Evolutionary conservation across 805 yeast species (phyloP).

Genomic region (Wickerhamomyces strasburgensis): DNA sequence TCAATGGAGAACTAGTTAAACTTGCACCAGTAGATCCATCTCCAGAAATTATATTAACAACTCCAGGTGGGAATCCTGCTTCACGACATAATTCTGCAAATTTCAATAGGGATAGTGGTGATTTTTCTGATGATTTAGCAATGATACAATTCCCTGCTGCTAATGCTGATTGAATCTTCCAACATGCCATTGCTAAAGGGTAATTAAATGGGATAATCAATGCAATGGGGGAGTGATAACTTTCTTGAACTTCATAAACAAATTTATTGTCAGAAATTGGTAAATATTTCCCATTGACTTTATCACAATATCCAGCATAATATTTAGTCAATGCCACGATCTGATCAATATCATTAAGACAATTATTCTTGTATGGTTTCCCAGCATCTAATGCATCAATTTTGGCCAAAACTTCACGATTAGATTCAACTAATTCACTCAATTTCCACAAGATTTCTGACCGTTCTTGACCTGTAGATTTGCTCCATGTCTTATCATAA

Average conservation of each 20-base stretch:
- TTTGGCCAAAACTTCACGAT: constrained; percentile 57
- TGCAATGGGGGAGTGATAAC: constrained; percentile 69
- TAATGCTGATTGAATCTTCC: constrained; percentile 76
- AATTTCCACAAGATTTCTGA: constrained; percentile 50
- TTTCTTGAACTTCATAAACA: constrained; percentile 64
- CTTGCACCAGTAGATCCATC: constrained; percentile 70
- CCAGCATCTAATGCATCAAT: constrained; percentile 78
- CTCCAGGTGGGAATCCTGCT: constrained; percentile 79
- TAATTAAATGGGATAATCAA: constrained; percentile 84
- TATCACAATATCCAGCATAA: constrained; percentile 72
- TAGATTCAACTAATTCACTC: constrained; percentile 63
- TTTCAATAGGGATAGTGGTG: constrained; percentile 67
- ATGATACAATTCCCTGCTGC: constrained; percentile 73
- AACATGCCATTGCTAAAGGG: constrained; percentile 73
- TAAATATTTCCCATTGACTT: constrained; percentile 56
- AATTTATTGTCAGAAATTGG: constrained; percentile 65
- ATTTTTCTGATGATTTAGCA: constrained; percentile 70
- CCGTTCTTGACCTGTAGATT: constrained; percentile 54
- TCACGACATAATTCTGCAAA: constrained; percentile 56
- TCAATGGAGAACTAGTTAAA: constrained; percentile 53
- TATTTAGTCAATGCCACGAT: constrained; percentile 59
- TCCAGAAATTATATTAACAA: constrained; percentile 67
- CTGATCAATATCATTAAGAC: constrained; percentile 64
- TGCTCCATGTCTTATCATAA: constrained; percentile 58
- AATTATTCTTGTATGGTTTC: constrained; percentile 61